These are phyloP conservation scores for Pestalotiopsis sp. DNA, from an alignment of 2,329 filamentous ascomycete genomes.

Conservation along the genomic window DNA sequence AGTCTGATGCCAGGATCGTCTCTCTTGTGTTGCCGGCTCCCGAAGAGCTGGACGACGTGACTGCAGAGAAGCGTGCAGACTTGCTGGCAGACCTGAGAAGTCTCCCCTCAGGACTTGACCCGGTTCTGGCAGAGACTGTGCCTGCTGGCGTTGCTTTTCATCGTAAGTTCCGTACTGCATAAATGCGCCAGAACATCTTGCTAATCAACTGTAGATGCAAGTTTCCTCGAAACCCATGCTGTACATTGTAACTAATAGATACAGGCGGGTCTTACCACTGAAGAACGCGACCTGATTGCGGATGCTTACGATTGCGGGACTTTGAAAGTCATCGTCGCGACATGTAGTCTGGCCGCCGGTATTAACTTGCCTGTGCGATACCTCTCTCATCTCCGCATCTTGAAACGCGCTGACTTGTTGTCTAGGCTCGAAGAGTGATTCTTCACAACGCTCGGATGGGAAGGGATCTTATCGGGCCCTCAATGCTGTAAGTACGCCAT, in stretches of 20 bases:
- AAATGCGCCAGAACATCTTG: background rate
- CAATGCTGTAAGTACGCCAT: slow-evolving; percentile 55
- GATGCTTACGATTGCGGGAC: slow-evolving; percentile 68
- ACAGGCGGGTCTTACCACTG: slow-evolving; percentile 68
- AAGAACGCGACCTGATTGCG: slow-evolving; percentile 73
- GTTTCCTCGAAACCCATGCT: background rate
- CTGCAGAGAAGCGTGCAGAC: slow-evolving; percentile 61
- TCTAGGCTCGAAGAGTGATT: slow-evolving; percentile 66
- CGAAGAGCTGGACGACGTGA: slow-evolving; percentile 42
- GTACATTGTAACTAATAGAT: slow-evolving; percentile 20
- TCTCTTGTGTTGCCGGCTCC: slow-evolving; percentile 62
- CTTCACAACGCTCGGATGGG: slow-evolving; percentile 76
- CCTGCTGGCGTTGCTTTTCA: slow-evolving; percentile 72
- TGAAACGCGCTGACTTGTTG: background rate
- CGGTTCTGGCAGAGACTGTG: slow-evolving; percentile 63
- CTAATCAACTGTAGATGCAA: background rate
- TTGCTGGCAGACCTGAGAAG: slow-evolving; percentile 66
- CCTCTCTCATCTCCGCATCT: background rate
- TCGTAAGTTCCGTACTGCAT: slow-evolving; percentile 44
- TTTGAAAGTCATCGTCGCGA: slow-evolving; percentile 72
- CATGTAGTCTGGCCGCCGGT: slow-evolving; percentile 79
- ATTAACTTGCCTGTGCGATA: slow-evolving; percentile 61
- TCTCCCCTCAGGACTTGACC: slow-evolving; percentile 66
- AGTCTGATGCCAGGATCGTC: slow-evolving; percentile 67
- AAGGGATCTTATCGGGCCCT: slow-evolving; percentile 72